Base-by-base conservation (phyloP, 176 grass and related monocot species). In the Hordeum vulgare region DNA sequence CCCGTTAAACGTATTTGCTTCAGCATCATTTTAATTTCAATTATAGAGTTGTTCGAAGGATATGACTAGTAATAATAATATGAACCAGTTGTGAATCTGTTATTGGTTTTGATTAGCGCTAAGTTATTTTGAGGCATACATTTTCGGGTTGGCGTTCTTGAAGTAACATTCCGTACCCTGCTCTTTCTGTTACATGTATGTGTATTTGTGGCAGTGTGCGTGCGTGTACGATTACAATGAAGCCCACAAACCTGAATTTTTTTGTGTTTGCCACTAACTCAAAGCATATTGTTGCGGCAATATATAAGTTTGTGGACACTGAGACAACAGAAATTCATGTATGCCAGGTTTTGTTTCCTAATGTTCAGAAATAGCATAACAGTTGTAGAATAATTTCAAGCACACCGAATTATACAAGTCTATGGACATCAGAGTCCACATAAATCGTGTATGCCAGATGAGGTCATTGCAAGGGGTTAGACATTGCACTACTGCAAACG, bases 1-100 rank as follows among this genome's bases (percentile, higher is more conserved):
- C 66, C 41, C 20, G 40, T 23, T 20, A 28, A 53, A 49, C 76
- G 27, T 85, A 26, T 88, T n/a, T 10, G 15, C 76, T 77, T 17
- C 63, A 71, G 24, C 14, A 35, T 71, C 63, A 15, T 71, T 29
- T 42, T 26, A 70, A 45, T 47, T 81, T 85, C 58, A 82, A 5
- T 29, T 78, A 61, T 77, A 82, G 88, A 86, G 78, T 85, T 74
- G 42, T 74, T 49, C 64, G 12, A 78, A 72, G 27, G 57, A 79
- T 65, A 45, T 7, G 31, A 21, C 60, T 9, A 53, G 37, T 31
- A 8, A 71, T 63, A 8, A 71, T 63, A 57, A 84, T 65, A 88
- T 15, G 65, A 64, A 31, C 2, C 31, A 64, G 37, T 37, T 34
- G 10, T 51, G 27, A 74, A 44, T 45, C 28, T 75, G 2, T 23